phyloP scores from a whole-genome alignment of 495 filamentous ascomycete species.

The Lepidopterella palustris region DNA sequence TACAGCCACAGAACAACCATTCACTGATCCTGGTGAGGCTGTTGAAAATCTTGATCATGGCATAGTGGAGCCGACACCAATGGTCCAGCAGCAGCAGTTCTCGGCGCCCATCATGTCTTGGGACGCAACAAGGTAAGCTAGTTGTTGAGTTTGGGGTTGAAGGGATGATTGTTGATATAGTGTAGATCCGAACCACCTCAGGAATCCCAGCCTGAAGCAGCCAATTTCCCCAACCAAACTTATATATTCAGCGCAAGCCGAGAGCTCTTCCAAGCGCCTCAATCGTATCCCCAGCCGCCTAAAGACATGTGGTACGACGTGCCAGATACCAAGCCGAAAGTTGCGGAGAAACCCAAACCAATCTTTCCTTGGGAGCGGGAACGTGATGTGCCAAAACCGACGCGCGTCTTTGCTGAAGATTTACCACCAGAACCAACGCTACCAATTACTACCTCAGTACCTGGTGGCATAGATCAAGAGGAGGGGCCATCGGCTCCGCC shows the following conservation, averaged over 20 bases:
- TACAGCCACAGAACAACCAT: conserved; percentile 33
- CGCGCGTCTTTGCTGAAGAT: conserved; percentile 66
- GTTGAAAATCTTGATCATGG: conserved; percentile 38
- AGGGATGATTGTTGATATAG: conserved; percentile 38
- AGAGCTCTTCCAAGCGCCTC: conserved; percentile 65
- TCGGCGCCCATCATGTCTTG: conserved; percentile 53
- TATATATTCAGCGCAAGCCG: conserved; percentile 72
- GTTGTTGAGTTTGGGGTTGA: background rate
- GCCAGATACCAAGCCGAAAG: conserved; percentile 50
- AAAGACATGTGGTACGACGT: conserved; percentile 79
- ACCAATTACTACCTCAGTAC: conserved; percentile 26
- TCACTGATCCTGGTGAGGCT: conserved; percentile 34
- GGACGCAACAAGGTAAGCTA: conserved; percentile 61
- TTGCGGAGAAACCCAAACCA: conserved; percentile 51
- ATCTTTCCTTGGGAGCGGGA: conserved; percentile 82
- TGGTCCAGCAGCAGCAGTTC: conserved; percentile 41
- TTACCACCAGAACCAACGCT: conserved; percentile 30
- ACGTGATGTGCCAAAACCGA: conserved; percentile 50
- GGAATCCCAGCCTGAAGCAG: conserved; percentile 69
- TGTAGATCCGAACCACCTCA: conserved; percentile 67
- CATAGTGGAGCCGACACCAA: conserved; percentile 37
- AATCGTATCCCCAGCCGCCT: conserved; percentile 71
- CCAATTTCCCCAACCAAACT: conserved; percentile 61
- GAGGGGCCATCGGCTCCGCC: conserved; percentile 7
- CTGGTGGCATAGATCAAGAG: background rate